Conservation (phyloP, 2,329 filamentous ascomycete species). For the Fusarium euwallaceae region DNA sequence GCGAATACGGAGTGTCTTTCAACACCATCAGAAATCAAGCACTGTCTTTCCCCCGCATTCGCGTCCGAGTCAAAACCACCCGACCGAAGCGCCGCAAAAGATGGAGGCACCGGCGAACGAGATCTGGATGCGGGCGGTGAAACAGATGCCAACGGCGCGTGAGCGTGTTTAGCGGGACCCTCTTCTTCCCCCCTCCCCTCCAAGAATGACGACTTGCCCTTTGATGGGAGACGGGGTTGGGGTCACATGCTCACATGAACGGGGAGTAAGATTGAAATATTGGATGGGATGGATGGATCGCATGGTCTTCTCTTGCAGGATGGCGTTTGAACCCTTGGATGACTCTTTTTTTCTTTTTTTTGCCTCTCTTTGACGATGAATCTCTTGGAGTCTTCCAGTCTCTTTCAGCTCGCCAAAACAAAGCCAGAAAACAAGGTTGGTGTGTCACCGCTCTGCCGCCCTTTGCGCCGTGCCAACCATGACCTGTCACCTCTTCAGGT, state of each 20-base stretch:
- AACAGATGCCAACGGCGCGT: slow-evolving; percentile 31
- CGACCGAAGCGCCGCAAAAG: slow-evolving; percentile 7
- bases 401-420: neutral
- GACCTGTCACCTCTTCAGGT: neutral
- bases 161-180: slow-evolving; percentile 12
- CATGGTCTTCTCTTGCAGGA: neutral
- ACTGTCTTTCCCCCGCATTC: neutral
- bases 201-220: neutral
- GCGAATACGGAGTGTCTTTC: neutral
- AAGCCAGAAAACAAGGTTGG: neutral
- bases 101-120: neutral
- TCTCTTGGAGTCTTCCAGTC: neutral
- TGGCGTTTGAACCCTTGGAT: neutral
- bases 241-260: neutral
- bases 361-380: neutral
- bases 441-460: neutral
- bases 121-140: slow-evolving; percentile 29
- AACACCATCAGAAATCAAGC: neutral
- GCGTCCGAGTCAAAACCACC: neutral
- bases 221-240: neutral
- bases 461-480: slow-evolving; percentile 2
- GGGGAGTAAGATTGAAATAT: neutral
- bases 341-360: neutral
- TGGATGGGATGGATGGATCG: neutral
- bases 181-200: neutral